Percentiles rank a stretch among this genome's conserved stretches.
Conservation (phyloP, 1,284 basidiomycete species). For the Limonomyces culmigenus region DNA sequence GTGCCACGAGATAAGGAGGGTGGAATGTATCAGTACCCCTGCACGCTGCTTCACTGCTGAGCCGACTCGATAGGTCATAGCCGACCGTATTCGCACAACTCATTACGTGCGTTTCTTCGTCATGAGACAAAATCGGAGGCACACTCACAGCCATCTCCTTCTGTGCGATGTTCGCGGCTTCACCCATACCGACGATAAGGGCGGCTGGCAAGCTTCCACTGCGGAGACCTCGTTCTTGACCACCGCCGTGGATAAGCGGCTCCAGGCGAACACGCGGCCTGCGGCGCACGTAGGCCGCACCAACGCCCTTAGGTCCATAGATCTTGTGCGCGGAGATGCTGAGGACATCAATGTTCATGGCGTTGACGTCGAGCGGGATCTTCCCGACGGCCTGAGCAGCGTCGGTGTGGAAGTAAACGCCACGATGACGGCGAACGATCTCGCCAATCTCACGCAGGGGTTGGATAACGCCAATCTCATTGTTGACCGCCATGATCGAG, state of each 20-base stretch:
- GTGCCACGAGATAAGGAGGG: slow-evolving; percentile 3
- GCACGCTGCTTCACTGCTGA: slow-evolving; percentile 51
- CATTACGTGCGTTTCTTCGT: slow-evolving; percentile 7
- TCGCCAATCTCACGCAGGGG: slow-evolving; percentile 92
- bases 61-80: slow-evolving; percentile 20
- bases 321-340: slow-evolving; percentile 96
- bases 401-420: slow-evolving; percentile 94
- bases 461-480: slow-evolving; percentile 98
- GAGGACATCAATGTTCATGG: slow-evolving; percentile 90
- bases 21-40: slow-evolving; percentile 68
- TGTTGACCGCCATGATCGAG: slow-evolving; percentile 98
- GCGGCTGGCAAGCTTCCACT: slow-evolving; percentile 90
- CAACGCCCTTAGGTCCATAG: slow-evolving; percentile 96
- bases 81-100: slow-evolving; percentile 10
- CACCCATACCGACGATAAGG: slow-evolving; percentile 85
- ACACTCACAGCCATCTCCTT: slow-evolving; percentile 81
- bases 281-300: slow-evolving; percentile 87
- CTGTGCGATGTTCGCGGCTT: slow-evolving; percentile 86
- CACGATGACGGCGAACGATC: slow-evolving; percentile 68
- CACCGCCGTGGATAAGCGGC: slow-evolving; percentile 91
- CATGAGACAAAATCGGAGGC: slow-evolving; percentile 3
- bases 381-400: slow-evolving; percentile 94
- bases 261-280: slow-evolving; percentile 89
- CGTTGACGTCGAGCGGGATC: slow-evolving; percentile 85
- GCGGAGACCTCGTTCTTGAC: slow-evolving; percentile 91